A percentile compares a stretch with the other conserved stretches of the same genome.
Evolutionary conservation across 108 stramenopile species (phyloP).

Genomic region (Bacterosira constricta): DNA sequence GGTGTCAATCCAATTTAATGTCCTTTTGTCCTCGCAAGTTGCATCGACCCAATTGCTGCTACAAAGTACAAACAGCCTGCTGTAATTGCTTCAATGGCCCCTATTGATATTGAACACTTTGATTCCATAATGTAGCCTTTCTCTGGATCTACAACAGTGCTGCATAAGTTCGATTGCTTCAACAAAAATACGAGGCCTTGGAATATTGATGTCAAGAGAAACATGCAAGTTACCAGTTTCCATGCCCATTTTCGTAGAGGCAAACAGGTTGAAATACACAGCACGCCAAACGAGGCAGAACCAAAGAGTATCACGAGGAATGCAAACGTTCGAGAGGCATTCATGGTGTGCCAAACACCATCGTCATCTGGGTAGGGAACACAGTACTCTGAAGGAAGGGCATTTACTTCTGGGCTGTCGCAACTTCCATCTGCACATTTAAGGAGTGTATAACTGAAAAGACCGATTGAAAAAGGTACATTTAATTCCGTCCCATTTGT

Average conservation of each 20-base stretch:
- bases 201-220: conserved; percentile 11
- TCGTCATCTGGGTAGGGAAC: neutral
- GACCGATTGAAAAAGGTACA: neutral
- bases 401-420: neutral
- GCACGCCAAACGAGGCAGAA: neutral
- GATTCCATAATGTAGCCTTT: too few relatives aligned
- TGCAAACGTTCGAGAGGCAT: neutral
- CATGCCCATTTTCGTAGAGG: neutral
- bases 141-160: too few relatives aligned
- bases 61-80: too few relatives aligned
- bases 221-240: neutral
- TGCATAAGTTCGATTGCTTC: too few relatives aligned
- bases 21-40: too few relatives aligned
- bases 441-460: neutral
- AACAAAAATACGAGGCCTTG: conserved; percentile 2
- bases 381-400: neutral
- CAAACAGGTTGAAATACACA: conserved; percentile 4
- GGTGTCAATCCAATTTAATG: too few relatives aligned
- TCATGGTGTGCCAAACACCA: neutral
- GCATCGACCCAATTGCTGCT: too few relatives aligned
- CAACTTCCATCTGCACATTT: neutral
- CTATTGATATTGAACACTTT: too few relatives aligned
- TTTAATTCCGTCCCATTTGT: neutral
- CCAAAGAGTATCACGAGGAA: neutral
- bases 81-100: too few relatives aligned